Evolutionary conservation across 2,329 filamentous ascomycete genomes (phyloP).

Genomic region (Tricladium varicosporioides): DNA sequence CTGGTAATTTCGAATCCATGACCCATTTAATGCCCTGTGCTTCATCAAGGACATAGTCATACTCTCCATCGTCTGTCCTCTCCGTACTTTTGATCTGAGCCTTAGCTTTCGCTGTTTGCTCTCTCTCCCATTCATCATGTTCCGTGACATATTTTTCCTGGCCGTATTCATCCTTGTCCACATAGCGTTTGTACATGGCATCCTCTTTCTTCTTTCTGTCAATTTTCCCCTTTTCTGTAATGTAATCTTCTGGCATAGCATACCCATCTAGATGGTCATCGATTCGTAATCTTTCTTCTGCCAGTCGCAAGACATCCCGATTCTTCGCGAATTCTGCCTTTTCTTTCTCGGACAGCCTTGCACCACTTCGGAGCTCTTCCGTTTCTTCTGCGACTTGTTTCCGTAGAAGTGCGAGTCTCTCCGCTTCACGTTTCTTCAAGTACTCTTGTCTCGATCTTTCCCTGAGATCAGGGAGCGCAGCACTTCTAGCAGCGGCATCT

Average conservation of each 20-base stretch:
- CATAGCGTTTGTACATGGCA: slow-evolving; percentile 84
- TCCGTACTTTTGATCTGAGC: slow-evolving; percentile 77
- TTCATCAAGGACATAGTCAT: slow-evolving; percentile 91
- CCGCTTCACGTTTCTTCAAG: slow-evolving; percentile 85
- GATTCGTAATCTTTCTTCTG: slow-evolving; percentile 81
- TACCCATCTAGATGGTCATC: slow-evolving; percentile 94
- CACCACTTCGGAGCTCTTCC: slow-evolving; percentile 74
- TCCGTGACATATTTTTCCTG: slow-evolving; percentile 90
- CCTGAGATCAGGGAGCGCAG: slow-evolving; percentile 77
- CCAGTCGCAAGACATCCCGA: slow-evolving; percentile 74
- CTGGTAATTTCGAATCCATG: slow-evolving; percentile 68
- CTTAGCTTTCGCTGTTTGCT: slow-evolving; percentile 85
- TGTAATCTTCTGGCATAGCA: slow-evolving; percentile 89
- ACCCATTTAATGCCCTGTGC: slow-evolving; percentile 84
- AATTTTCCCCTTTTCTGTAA: slow-evolving; percentile 88
- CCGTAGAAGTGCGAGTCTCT: slow-evolving; percentile 80
- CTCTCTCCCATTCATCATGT: slow-evolving; percentile 92
- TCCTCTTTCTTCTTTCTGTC: slow-evolving; percentile 85
- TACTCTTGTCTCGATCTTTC: slow-evolving; percentile 88
- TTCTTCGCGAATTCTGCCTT: slow-evolving; percentile 88
- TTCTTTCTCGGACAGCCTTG: slow-evolving; percentile 72
- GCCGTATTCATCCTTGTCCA: slow-evolving; percentile 82
- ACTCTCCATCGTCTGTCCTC: slow-evolving; percentile 75
- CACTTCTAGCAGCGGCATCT: slow-evolving; percentile 63
- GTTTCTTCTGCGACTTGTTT: slow-evolving; percentile 90